These are phyloP conservation scores for Aspergillus carbonarius DNA, from an alignment of 2,329 filamentous ascomycete species.

Conservation along the genomic window DNA sequence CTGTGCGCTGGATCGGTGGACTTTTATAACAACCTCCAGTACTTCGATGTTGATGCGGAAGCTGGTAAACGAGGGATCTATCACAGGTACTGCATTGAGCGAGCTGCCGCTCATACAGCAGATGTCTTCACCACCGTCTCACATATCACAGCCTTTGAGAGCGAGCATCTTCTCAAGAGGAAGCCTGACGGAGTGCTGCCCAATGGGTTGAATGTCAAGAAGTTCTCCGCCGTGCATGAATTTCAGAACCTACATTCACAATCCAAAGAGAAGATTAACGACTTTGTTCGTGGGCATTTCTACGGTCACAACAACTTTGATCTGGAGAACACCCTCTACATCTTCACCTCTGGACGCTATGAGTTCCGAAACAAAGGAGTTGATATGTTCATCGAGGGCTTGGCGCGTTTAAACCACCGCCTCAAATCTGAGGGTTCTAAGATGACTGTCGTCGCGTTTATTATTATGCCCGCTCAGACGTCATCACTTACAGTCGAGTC, in stretches of 20 bases:
- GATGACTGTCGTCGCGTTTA: conserved; percentile 92
- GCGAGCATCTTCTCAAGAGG: conserved; percentile 93
- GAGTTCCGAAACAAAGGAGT: conserved; percentile 98
- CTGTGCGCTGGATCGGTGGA: conserved; percentile 96
- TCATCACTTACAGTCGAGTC: conserved; percentile 93
- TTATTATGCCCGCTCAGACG: conserved; percentile 98
- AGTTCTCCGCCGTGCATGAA: conserved; percentile 97
- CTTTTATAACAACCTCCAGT: conserved; percentile 98
- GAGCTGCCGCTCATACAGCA: conserved; percentile 83
- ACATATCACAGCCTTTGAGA: conserved; percentile 97
- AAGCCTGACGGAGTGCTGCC: conserved; percentile 96
- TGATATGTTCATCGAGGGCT: conserved; percentile 98
- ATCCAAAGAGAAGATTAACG: conserved; percentile 96
- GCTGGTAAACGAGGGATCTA: conserved; percentile 98
- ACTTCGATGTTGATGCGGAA: conserved; percentile 94
- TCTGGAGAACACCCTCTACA: conserved; percentile 92
- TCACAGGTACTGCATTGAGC: conserved; percentile 96
- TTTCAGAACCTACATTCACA: conserved; percentile 98
- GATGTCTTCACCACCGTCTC: conserved; percentile 99
- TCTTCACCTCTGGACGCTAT: conserved; percentile 96
- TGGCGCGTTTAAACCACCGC: conserved; percentile 90
- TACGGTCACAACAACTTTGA: conserved; percentile 98
- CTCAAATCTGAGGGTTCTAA: conserved; percentile 83
- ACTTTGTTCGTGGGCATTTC: conserved; percentile 97
- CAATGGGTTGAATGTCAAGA: conserved; percentile 96